A percentile compares a stretch with the other conserved stretches of the same genome.
Evolutionary conservation across 129 eudicot species (phyloP).

Genomic region (Flaveria brownii): DNA sequence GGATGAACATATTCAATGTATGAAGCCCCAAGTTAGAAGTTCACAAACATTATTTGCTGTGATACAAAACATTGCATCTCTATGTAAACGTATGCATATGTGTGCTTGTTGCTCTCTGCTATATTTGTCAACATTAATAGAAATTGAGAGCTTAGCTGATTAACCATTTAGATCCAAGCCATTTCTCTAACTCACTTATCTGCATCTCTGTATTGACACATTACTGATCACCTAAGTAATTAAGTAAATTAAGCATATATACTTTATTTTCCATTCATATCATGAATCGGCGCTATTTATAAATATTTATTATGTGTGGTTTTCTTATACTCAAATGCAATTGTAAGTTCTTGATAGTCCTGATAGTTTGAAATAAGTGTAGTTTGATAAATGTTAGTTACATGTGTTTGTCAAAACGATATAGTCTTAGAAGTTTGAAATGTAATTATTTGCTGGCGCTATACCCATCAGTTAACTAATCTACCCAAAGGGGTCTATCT

Average conservation of each 20-base stretch:
- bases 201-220: not conserved
- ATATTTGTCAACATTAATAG: not conserved
- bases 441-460: conserved; percentile 3
- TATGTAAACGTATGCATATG: not conserved
- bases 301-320: not conserved
- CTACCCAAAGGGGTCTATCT: not conserved
- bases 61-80: conserved; percentile 10
- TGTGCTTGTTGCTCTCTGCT: conserved; percentile 17
- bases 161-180: not conserved
- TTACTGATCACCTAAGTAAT: conserved; percentile 12
- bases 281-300: too few species aligned
- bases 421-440: conserved; percentile 13
- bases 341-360: conserved; percentile 2
- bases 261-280: too few species aligned
- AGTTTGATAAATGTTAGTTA: not conserved
- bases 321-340: conserved; percentile 15
- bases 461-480: conserved; percentile 1
- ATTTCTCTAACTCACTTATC: conserved; percentile 11
- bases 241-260: conserved; percentile 9
- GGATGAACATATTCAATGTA: too few species aligned
- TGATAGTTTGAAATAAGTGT: conserved; percentile 22
- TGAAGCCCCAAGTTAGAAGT: not conserved
- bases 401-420: not conserved
- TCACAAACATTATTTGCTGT: not conserved
- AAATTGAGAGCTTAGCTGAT: conserved; percentile 1